These are phyloP conservation scores for Hura crepitans DNA, from an alignment of 441 rosid genomes.

Conservation along the genomic window DNA sequence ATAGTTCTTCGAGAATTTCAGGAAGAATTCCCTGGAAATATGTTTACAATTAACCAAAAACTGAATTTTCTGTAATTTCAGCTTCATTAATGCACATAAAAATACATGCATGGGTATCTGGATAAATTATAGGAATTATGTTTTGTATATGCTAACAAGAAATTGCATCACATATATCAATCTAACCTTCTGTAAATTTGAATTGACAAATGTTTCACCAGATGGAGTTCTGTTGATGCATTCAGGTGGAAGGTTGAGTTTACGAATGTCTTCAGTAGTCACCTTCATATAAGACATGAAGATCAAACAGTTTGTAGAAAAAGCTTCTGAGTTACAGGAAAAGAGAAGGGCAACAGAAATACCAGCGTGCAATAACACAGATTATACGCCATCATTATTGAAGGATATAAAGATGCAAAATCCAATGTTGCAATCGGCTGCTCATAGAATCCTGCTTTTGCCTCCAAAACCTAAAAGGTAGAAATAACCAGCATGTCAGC, in stretches of 20 bases:
- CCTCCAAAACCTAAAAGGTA: conserved; percentile 77
- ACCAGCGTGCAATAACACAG: conserved; percentile 96
- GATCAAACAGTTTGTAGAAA: conserved; percentile 24
- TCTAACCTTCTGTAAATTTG: conserved; percentile 74
- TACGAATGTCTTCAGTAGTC: conserved; percentile 81
- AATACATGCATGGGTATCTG: not conserved
- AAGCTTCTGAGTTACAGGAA: conserved; percentile 15
- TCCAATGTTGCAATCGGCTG: conserved; percentile 95
- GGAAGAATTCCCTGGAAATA: conserved; percentile 88
- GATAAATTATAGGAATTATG: not conserved
- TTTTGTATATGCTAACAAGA: not conserved
- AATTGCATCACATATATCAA: not conserved
- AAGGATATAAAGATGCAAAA: conserved; percentile 97
- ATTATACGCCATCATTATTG: conserved; percentile 99
- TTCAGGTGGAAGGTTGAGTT: conserved; percentile 79
- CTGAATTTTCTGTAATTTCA: not conserved
- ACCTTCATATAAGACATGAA: conserved; percentile 47
- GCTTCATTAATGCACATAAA: not conserved
- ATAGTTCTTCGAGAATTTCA: conserved; percentile 94
- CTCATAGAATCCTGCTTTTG: conserved; percentile 88
- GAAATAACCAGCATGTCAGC: conserved; percentile 18
- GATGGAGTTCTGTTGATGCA: conserved; percentile 84
- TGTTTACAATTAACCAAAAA: conserved; percentile 12
- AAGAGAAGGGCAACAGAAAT: conserved; percentile 25
- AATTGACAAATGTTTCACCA: conserved; percentile 90